Percentiles rank a stretch among this genome's conserved stretches.
Evolutionary conservation across 176 grass and related monocot genomes (phyloP).

Genomic region (Canna indica): DNA sequence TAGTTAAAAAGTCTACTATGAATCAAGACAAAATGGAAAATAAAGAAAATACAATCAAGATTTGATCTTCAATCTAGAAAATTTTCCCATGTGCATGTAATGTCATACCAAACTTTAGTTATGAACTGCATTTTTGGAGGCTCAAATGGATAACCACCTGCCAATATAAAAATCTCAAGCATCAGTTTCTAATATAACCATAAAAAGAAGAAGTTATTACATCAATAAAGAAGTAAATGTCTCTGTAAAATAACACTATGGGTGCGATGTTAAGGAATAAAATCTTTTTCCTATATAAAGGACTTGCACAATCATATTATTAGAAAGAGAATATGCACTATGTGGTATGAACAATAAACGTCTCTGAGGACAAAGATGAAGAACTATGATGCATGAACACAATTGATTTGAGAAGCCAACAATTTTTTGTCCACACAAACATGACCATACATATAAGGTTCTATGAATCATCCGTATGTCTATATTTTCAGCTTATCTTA

Average conservation of each 20-base stretch:
- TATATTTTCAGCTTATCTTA: no score
- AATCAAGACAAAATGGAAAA: not conserved
- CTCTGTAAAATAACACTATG: not conserved
- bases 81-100: not conserved
- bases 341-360: no score
- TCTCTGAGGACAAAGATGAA: no score
- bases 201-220: no score
- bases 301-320: not conserved
- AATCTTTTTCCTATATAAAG: not conserved
- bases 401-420: no score
- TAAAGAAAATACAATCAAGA: not conserved
- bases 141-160: constrained; percentile 95
- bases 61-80: not conserved
- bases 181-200: not conserved
- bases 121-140: constrained; percentile 99
- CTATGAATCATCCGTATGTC: no score
- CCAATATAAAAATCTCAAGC: constrained; percentile 22
- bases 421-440: no score
- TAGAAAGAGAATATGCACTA: no score
- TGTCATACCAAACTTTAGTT: constrained; percentile 95
- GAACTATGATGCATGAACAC: no score
- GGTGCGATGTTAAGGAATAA: not conserved
- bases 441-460: no score
- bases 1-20: not conserved
- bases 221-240: not conserved